Conservation (phyloP, 2,329 filamentous ascomycete species). For the Aspergillus fumigatus region DNA sequence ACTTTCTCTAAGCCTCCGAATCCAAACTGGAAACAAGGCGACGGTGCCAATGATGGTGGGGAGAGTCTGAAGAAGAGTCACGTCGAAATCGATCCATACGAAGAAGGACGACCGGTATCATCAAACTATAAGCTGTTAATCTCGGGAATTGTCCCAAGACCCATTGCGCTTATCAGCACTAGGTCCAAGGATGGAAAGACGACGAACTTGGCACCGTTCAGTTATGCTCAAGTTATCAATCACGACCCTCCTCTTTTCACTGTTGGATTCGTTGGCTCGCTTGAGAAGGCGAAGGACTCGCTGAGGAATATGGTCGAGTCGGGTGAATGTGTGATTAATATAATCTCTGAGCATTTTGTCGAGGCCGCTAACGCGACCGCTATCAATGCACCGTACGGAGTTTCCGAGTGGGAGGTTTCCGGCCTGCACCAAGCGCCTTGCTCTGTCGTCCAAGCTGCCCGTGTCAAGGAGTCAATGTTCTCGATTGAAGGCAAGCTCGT, state of each 20-base stretch:
- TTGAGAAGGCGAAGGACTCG: conserved; percentile 68
- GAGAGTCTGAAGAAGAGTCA: conserved; percentile 54
- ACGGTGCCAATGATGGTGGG: conserved; percentile 43
- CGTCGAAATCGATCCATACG: conserved; percentile 76
- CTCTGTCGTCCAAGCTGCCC: conserved; percentile 61
- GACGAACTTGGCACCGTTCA: conserved; percentile 81
- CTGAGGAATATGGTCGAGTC: conserved; percentile 68
- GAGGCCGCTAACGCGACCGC: conserved; percentile 82
- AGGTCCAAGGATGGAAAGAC: conserved; percentile 56
- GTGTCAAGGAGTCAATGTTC: conserved; percentile 80
- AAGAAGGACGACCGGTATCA: conserved; percentile 58
- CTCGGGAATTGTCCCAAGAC: conserved; percentile 74
- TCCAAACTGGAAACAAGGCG: conserved; percentile 40
- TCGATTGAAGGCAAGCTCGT: conserved; percentile 76
- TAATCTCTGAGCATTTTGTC: conserved; percentile 76
- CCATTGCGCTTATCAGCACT: conserved; percentile 64
- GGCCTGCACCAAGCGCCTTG: conserved; percentile 69
- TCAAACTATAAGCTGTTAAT: conserved; percentile 94
- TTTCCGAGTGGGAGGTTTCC: conserved; percentile 73
- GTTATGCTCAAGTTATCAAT: conserved; percentile 76
- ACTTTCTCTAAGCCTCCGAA: conserved; percentile 39
- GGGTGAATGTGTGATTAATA: conserved; percentile 77
- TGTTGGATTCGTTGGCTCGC: conserved; percentile 55
- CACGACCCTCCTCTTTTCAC: conserved; percentile 85
- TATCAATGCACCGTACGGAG: conserved; percentile 72